Base-by-base conservation (phyloP, 148 eudicot genomes). In the Selenicereus undatus region DNA sequence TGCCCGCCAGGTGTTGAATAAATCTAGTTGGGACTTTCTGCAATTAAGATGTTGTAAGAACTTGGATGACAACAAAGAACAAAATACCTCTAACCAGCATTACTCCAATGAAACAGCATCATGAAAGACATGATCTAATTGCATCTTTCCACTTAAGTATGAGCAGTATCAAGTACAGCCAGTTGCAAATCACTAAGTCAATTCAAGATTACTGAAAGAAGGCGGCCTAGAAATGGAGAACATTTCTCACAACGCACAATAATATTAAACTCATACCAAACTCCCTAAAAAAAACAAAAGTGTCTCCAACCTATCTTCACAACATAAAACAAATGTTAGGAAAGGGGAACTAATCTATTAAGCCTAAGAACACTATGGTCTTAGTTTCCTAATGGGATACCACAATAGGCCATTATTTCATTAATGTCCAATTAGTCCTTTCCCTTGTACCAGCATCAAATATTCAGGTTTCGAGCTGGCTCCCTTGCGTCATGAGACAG, bases 1-100 rank as follows among this genome's bases (percentile, higher is more conserved):
- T 87, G 58, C 89, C 91, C 69, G 80, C 91, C 80, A 92, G 79
- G 79, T 96, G 89, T 76, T 89, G 86, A 35, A 85, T 58, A 71
- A 96, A 96, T 80, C 86, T 88, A 45, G 78, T 79, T 39, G 99
- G 99, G 35, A 96, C 84, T 83, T 86, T 91, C 99, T 95, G 93
- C 51, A 73, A 83, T 50, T 62, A 72, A 82, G 78, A 62, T 11
- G 11, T 5, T 58, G 74, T 51, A 20, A 24, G 24, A 52, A 79
- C 6, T 39, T 26, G 32, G 17, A 77, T 50, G 79, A 35, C 36
- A 75, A 30, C 32, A 81, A 65, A 78, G 16, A 79, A 43, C 24
- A 32, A 62, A 35, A 36, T 36, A 30, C 66, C 26, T 4, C 14
- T 27, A 66, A 66, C 30, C 69, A 24, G 22, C n/a, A 11, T 24